Percentiles rank a stretch among this genome's conserved stretches.
Evolutionary conservation across 2,329 filamentous ascomycete species (phyloP).

Genomic region (Fusarium hainanense): DNA sequence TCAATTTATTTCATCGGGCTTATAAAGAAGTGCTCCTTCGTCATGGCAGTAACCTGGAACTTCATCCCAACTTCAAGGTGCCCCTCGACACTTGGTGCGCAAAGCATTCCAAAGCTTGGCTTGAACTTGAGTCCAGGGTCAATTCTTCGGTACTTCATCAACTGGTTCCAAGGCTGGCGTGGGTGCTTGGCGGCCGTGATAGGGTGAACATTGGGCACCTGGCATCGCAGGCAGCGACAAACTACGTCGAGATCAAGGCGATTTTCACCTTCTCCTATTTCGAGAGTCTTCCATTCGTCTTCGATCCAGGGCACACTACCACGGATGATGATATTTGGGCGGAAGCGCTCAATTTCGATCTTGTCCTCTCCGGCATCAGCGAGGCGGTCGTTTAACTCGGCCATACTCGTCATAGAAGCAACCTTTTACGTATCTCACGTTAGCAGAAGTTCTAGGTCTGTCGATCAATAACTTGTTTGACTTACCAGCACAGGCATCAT

Average conservation of each 20-base stretch:
- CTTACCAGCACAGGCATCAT: conserved; percentile 38
- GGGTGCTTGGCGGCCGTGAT: conserved; percentile 69
- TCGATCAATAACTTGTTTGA: conserved; percentile 45
- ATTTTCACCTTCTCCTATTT: conserved; percentile 50
- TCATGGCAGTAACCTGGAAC: conserved; percentile 68
- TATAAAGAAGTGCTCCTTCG: conserved; percentile 60
- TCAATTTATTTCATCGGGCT: conserved; percentile 43
- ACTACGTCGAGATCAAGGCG: conserved; percentile 65
- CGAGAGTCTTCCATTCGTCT: conserved; percentile 70
- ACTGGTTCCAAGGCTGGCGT: conserved; percentile 69
- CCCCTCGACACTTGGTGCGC: conserved; percentile 67
- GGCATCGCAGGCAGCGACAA: conserved; percentile 69
- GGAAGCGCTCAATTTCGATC: conserved; percentile 71
- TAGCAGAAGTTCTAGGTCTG: conserved; percentile 60
- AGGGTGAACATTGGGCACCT: conserved; percentile 73
- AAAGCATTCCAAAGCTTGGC: conserved; percentile 75
- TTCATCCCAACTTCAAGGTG: conserved; percentile 67
- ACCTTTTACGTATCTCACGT: conserved; percentile 67
- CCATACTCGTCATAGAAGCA: conserved; percentile 65
- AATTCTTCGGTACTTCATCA: conserved; percentile 69
- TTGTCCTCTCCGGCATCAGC: conserved; percentile 53
- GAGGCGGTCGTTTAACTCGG: conserved; percentile 68
- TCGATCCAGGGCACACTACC: conserved; percentile 69
- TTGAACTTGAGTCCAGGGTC: conserved; percentile 71
- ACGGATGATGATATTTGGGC: conserved; percentile 71